Base-by-base conservation (phyloP, 805 yeast genomes). In the Lipomyces spencermartinsiae region DNA sequence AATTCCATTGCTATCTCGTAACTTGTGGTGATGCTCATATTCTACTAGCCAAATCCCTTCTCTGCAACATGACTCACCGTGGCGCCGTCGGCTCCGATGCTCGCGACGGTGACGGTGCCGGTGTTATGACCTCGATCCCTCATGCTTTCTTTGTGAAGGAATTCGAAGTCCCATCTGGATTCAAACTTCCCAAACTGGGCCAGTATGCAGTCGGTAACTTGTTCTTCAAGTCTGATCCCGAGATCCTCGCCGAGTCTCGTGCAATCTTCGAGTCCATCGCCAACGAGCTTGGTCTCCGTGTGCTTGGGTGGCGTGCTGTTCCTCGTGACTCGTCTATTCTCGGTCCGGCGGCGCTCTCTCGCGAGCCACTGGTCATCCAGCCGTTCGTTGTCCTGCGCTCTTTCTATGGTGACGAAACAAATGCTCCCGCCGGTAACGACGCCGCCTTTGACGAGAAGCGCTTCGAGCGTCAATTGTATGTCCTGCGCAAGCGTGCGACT, bases 61-160 rank as follows among this genome's bases (percentile, higher is more conserved):
- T 94, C 64, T 93, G 98, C 83, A 94, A 95, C 82, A 95, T 94
- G 99, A 91, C 98, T 70, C 99, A 94, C 80, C 88, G 99, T 82
- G 99, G 99, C 78, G 98, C 98, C 54, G 97, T 93, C 69, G 97
- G 97, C 68, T 84, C 92, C 0, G 97, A 93, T 77, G 97, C 98
- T 29, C 87, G 93, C 75, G 97, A 94, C 78, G 99, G 99, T 80
- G 99, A 94, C 78, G 99, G 99, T 80, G 99, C 99, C 34, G 99
- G 99, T 79, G 92, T 94, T 70, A 87, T 94, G 86, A 87, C 95
- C 61, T 90, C 97, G 37, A 87, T 94, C 71, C 97, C 98, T 46
- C 97, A 93, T 81, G 88, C 86, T 72, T 92, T 95, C 79, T 87
- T 94, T 84, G 80, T 80, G 68, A 87, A 94, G 78, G 98, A 94